Evolutionary conservation across 1,139 yeast species (phyloP).

Genomic region (Kazachstania sp.): DNA sequence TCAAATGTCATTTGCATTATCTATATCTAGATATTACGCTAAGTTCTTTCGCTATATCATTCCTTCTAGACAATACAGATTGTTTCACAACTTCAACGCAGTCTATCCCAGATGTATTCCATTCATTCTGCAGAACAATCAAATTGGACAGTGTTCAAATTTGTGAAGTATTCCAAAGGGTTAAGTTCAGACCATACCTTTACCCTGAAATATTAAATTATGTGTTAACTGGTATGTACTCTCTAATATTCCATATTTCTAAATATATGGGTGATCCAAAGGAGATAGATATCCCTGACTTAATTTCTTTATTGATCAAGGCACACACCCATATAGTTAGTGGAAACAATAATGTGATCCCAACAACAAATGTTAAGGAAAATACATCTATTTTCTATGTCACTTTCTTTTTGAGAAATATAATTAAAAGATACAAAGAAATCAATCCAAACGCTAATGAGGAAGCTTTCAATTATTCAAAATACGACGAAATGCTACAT

Average conservation of each 20-base stretch:
- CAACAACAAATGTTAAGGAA: constrained; percentile 16
- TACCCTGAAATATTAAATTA: constrained; percentile 17
- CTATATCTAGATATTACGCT: constrained; percentile 13
- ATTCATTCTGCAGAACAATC: constrained; percentile 10
- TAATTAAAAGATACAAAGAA: constrained; percentile 9
- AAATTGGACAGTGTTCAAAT: constrained; percentile 13
- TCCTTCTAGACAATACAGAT: constrained; percentile 16
- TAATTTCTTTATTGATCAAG: constrained; percentile 11
- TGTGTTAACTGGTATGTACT: constrained; percentile 18
- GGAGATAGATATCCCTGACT: constrained; percentile 8
- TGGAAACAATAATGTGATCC: constrained; percentile 9
- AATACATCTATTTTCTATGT: constrained; percentile 15
- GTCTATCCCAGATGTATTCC: constrained; percentile 12
- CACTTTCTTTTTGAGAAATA: constrained; percentile 15
- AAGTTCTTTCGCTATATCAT: constrained; percentile 16
- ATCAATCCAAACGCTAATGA: not conserved
- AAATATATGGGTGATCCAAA: constrained; percentile 12
- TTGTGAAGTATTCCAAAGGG: constrained; percentile 14
- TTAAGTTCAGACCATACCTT: constrained; percentile 17
- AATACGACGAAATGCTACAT: constrained; percentile 10
- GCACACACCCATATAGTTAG: constrained; percentile 17
- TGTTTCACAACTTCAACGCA: constrained; percentile 10
- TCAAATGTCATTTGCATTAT: constrained; percentile 20
- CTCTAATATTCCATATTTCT: constrained; percentile 14
- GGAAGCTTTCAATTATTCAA: constrained; percentile 2